Evolutionary conservation across 768 basidiomycete species (phyloP), one percentile per base, ranked within the genome.

Genomic region (Paxillus ammoniavirescens): DNA sequence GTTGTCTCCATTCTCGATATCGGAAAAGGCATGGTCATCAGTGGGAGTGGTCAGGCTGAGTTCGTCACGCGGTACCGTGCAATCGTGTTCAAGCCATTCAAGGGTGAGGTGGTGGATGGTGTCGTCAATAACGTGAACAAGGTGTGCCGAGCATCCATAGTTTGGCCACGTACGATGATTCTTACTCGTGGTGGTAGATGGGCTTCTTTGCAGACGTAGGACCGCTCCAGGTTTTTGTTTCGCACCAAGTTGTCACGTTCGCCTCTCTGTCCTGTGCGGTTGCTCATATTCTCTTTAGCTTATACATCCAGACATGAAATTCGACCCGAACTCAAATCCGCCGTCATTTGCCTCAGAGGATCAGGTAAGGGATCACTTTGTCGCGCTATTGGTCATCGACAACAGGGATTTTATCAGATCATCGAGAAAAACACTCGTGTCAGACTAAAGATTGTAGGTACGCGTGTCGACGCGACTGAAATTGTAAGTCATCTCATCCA

Each of bases 31-130:
- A 91, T 93, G 81, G 89, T 98, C 13, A 75, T 96, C 43, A 84
- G 88, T 51, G 92, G 93, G 8, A 93, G 87, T 33, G 96, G 94
- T 1, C 93, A 96, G 72, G 97, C 97, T 5, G 93, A 98, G 73
- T 99, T 99, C 71, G 81, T 92, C 58, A 93, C 93, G 18, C 79
- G 89, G 50, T 99, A 98, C 73, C 86, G 89, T 26, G 97, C 97
- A 6, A 93, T 99, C 59, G 96, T 99, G 17, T 98, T 97, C 82
- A 95, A 98, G 72, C 97, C 97, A n/a, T 98, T 98, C 81, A 97
- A 98, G 71, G 95, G 94, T 9, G 96, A 99, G 68, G 96, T 98
- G 4, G 91, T 99, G 15, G 97, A 99, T 68, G 96, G 93, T 0
- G 87, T 94, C 3, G 96, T 99, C 15, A 89, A 87, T 63, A 94